Conservation (phyloP, 495 filamentous ascomycete genomes). For the Clavariopsis aquatica region DNA sequence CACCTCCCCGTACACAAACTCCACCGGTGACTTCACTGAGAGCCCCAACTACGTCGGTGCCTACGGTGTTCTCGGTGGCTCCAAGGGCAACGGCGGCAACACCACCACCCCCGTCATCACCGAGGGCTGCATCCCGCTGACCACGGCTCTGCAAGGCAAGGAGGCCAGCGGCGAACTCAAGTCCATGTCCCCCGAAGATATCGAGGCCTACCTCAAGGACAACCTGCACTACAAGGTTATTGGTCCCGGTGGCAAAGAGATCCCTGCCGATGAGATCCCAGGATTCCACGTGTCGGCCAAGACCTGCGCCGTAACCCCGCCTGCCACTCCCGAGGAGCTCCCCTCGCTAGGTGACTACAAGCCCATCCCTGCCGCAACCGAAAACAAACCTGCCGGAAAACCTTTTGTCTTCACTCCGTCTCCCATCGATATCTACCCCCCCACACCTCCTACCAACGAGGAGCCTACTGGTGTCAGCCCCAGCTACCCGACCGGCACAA, state of each 20-base stretch:
- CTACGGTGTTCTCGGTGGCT: slow-evolving; percentile 24
- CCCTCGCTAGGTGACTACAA: slow-evolving; percentile 19
- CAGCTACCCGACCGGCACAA: slow-evolving; percentile 17
- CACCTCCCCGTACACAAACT: slow-evolving; percentile 15
- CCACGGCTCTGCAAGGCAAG: slow-evolving; percentile 29
- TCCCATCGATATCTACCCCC: slow-evolving; percentile 2
- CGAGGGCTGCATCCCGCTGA: slow-evolving; percentile 34
- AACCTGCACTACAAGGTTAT: slow-evolving; percentile 34
- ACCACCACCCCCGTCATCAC: slow-evolving; percentile 14
- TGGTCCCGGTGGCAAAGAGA: slow-evolving; percentile 23
- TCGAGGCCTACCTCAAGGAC: slow-evolving; percentile 30
- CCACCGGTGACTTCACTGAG: slow-evolving; percentile 17
- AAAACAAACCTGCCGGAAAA: slow-evolving; percentile 23
- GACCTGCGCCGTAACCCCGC: slow-evolving; percentile 16
- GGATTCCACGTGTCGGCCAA: slow-evolving; percentile 32
- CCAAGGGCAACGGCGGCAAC: slow-evolving; percentile 6
- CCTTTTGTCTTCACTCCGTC: slow-evolving; percentile 18
- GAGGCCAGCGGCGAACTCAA: slow-evolving; percentile 28
- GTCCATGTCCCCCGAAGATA: slow-evolving; percentile 18
- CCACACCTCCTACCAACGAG: not conserved
- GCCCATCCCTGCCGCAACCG: slow-evolving; percentile 21
- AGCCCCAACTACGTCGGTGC: slow-evolving; percentile 25
- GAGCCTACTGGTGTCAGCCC: not conserved
- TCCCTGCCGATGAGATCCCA: slow-evolving; percentile 15
- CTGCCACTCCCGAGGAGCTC: slow-evolving; percentile 24